These are phyloP conservation scores for Xerocomellus amylosporus DNA, from an alignment of 768 basidiomycete species.

Conservation along the genomic window DNA sequence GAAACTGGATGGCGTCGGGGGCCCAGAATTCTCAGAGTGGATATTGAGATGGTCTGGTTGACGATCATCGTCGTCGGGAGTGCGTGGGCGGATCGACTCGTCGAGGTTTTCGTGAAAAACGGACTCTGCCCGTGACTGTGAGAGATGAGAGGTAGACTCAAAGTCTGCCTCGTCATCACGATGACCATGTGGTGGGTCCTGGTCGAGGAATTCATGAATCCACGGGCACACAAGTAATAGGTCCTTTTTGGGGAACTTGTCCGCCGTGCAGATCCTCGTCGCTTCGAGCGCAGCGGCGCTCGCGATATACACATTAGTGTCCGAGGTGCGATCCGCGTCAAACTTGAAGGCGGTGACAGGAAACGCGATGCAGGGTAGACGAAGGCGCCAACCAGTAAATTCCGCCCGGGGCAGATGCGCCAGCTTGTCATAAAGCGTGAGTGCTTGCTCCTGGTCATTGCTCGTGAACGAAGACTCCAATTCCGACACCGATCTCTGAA, in stretches of 20 bases:
- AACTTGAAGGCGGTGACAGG: background rate
- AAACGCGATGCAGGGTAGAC: conserved; percentile 2
- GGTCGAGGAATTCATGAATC: conserved; percentile 6
- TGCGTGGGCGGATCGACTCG: background rate
- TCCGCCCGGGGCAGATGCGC: background rate
- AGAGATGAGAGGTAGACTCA: background rate
- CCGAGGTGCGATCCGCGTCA: background rate
- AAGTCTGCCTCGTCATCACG: background rate
- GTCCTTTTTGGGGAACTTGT: background rate
- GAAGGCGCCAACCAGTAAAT: background rate
- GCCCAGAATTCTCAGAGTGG: background rate
- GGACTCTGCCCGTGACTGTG: background rate
- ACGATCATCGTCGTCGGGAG: background rate
- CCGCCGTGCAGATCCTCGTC: background rate
- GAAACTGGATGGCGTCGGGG: background rate
- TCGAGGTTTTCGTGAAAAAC: background rate
- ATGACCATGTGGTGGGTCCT: background rate
- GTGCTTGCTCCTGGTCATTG: background rate
- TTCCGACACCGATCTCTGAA: background rate
- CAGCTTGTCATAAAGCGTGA: background rate
- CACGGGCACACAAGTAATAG: conserved; percentile 10
- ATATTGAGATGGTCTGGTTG: background rate
- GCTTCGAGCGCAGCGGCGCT: background rate
- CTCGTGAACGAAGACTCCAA: background rate
- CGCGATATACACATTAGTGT: background rate